Evolutionary conservation across 2,329 filamentous ascomycete genomes (phyloP).

Genomic region (Cryphonectria naterciae): DNA sequence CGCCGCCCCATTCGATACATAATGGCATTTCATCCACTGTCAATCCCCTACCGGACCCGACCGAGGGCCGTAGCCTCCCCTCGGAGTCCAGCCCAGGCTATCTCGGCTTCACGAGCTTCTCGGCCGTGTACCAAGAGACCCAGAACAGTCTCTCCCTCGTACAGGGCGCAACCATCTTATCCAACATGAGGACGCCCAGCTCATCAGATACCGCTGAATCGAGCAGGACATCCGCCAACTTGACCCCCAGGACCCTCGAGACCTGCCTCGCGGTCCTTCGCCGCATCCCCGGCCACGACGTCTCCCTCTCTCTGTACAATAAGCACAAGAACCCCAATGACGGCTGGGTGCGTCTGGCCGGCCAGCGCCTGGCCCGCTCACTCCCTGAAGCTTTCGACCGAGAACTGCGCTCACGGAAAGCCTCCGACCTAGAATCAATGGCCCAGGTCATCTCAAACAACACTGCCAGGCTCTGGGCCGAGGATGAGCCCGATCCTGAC

Average conservation of each 20-base stretch:
- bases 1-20: background rate
- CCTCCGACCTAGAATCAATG: slow-evolving; percentile 41
- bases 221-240: background rate
- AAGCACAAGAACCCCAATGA: slow-evolving; percentile 34
- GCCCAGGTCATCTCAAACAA: slow-evolving; percentile 44
- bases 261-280: slow-evolving; percentile 44
- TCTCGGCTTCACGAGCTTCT: slow-evolving; percentile 51
- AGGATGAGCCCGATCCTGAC: slow-evolving; percentile 40
- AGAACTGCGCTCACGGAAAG: slow-evolving; percentile 36
- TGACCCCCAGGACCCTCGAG: slow-evolving; percentile 39
- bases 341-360: slow-evolving; percentile 40
- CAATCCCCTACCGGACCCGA: slow-evolving; percentile 9
- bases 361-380: slow-evolving; percentile 37
- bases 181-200: slow-evolving; percentile 7
- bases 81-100: slow-evolving; percentile 40
- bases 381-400: slow-evolving; percentile 40
- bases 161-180: slow-evolving; percentile 30
- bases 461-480: slow-evolving; percentile 41
- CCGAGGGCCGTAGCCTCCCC: background rate
- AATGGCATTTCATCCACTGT: background rate
- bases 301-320: slow-evolving; percentile 33
- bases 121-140: slow-evolving; percentile 47
- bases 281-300: slow-evolving; percentile 38
- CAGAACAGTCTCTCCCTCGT: slow-evolving; percentile 44
- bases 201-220: background rate